Percentiles rank a stretch among this genome's conserved stretches.
Evolutionary conservation across 768 basidiomycete genomes (phyloP).

Genomic region (Strobilomyces confusus): DNA sequence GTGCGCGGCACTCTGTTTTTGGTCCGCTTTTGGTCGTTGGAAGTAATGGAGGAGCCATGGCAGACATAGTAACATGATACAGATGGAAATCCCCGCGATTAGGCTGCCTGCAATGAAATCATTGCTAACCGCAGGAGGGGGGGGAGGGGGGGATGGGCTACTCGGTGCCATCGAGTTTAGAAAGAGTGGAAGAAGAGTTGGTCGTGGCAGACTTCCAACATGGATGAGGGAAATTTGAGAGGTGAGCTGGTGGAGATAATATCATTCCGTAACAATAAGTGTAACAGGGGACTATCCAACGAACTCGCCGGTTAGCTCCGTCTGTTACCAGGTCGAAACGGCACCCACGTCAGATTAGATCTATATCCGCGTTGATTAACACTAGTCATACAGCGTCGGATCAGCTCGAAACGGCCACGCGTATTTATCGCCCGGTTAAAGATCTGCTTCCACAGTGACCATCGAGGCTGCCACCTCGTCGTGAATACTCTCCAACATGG

Average conservation of each 20-base stretch:
- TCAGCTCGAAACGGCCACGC: neutral
- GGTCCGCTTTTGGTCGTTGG: constrained; percentile 38
- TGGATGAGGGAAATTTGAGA: neutral
- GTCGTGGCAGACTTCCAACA: neutral
- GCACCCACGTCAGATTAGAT: neutral
- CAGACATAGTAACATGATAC: constrained; percentile 31
- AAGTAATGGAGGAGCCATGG: constrained; percentile 33
- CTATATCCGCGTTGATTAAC: neutral
- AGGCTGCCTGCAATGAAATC: constrained; percentile 50
- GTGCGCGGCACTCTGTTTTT: constrained; percentile 39
- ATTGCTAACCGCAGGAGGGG: constrained; percentile 14
- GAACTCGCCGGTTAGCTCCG: constrained; percentile 6
- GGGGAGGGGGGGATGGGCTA: constrained; percentile 2
- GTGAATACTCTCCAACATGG: constrained; percentile 41
- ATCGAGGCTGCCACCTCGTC: constrained; percentile 34
- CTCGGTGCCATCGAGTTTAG: constrained; percentile 17
- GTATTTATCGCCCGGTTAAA: neutral
- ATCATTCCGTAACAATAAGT: neutral
- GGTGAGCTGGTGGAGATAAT: neutral
- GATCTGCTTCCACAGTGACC: neutral
- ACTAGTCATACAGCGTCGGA: neutral
- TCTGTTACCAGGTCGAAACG: constrained; percentile 5
- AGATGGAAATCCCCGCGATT: constrained; percentile 5
- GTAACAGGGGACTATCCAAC: neutral
- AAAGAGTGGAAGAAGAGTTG: constrained; percentile 7